Conservation (phyloP, 176 grass and related monocot genomes). For the Eleusine indica region DNA sequence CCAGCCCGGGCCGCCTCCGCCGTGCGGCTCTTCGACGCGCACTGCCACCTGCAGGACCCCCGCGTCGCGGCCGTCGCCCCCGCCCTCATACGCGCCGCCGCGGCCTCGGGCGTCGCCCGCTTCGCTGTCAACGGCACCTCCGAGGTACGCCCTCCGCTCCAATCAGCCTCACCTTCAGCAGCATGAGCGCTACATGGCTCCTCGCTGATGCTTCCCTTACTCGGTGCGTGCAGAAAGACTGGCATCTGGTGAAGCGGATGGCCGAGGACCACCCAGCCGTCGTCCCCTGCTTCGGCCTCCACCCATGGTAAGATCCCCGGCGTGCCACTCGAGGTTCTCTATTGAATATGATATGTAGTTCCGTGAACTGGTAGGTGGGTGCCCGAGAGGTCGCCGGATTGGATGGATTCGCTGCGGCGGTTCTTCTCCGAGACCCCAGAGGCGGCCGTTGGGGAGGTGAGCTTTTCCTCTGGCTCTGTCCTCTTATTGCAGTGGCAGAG, state of each 20-base stretch:
- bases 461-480: not conserved
- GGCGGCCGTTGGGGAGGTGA: constrained; percentile 86
- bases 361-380: constrained; percentile 53
- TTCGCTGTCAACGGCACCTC: constrained; percentile 86
- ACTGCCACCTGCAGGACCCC: not conserved
- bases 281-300: constrained; percentile 84
- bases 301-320: constrained; percentile 60
- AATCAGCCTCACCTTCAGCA: not conserved
- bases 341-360: not conserved
- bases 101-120: constrained; percentile 60
- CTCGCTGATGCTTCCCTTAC: not conserved
- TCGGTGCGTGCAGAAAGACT: constrained; percentile 57
- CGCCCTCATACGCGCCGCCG: constrained; percentile 59
- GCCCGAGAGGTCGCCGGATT: constrained; percentile 72
- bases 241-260: constrained; percentile 83
- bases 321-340: not conserved
- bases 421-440: constrained; percentile 63
- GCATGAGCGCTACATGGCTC: not conserved
- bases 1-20: constrained; percentile 26
- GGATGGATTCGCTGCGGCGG: constrained; percentile 59
- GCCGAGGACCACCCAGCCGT: constrained; percentile 64
- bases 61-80: constrained; percentile 38
- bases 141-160: constrained; percentile 37
- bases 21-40: constrained; percentile 60
- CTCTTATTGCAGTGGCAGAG: not conserved